A percentile compares a stretch with the other conserved stretches of the same genome.
These are phyloP conservation scores for Podospora pseudoanserina DNA, from an alignment of 495 filamentous ascomycete genomes.

Conservation along the genomic window DNA sequence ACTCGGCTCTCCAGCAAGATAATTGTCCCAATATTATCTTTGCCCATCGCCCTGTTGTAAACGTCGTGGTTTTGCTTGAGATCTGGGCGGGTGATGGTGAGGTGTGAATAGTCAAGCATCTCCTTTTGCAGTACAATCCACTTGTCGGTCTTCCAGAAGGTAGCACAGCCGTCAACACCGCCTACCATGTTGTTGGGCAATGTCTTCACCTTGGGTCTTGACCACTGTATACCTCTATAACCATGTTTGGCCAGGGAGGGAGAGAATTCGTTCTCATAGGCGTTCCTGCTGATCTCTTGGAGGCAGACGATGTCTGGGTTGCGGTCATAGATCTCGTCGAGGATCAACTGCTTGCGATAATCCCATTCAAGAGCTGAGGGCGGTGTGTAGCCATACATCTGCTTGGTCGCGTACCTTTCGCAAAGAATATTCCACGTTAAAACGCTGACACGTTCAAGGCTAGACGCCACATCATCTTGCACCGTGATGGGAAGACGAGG, in stretches of 20 bases:
- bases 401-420: slow-evolving; percentile 79
- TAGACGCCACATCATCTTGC: slow-evolving; percentile 47
- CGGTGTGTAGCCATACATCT: slow-evolving; percentile 85
- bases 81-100: slow-evolving; percentile 86
- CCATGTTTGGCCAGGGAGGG: slow-evolving; percentile 75
- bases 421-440: slow-evolving; percentile 93
- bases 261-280: slow-evolving; percentile 83
- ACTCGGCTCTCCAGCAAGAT: slow-evolving; percentile 84
- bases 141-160: slow-evolving; percentile 90
- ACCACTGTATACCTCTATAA: slow-evolving; percentile 91
- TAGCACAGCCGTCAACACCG: slow-evolving; percentile 88
- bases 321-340: slow-evolving; percentile 73
- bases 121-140: slow-evolving; percentile 92
- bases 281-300: slow-evolving; percentile 87
- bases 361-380: slow-evolving; percentile 77
- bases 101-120: slow-evolving; percentile 83
- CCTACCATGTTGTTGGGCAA: slow-evolving; percentile 86
- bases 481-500: slow-evolving; percentile 44
- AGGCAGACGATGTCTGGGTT: slow-evolving; percentile 86
- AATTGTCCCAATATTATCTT: slow-evolving; percentile 90
- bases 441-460: slow-evolving; percentile 61
- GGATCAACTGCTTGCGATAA: slow-evolving; percentile 73
- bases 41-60: slow-evolving; percentile 96
- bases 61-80: slow-evolving; percentile 95
- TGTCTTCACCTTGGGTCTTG: slow-evolving; percentile 79